A percentile compares a stretch with the other conserved stretches of the same genome.
Evolutionary conservation across 1,284 basidiomycete genomes (phyloP).

Genomic region (Puccinia coronata): DNA sequence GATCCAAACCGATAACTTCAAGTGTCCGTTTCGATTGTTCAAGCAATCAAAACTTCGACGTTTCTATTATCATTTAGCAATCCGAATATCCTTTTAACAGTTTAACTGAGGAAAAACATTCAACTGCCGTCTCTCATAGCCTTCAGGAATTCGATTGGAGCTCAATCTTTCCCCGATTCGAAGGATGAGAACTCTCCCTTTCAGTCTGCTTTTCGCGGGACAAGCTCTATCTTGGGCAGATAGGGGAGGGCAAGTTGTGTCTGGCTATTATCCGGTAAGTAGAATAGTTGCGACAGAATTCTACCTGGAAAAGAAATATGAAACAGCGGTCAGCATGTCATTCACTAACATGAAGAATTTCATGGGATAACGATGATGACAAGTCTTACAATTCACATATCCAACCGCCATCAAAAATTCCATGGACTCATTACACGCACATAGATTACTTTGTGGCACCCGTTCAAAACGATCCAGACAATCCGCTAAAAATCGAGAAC

Average conservation of each 20-base stretch:
- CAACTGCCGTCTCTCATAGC: not conserved
- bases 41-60: not conserved
- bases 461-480: conserved; percentile 4
- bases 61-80: not conserved
- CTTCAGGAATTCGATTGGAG: not conserved
- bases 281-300: not conserved
- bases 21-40: not conserved
- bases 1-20: not conserved
- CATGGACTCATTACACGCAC: conserved; percentile 47
- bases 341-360: too few species aligned
- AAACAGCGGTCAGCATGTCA: too few species aligned
- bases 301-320: not conserved
- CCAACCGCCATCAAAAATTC: conserved; percentile 42
- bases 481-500: conserved; percentile 26
- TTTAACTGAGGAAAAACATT: not conserved
- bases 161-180: not conserved
- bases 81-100: not conserved
- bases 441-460: conserved; percentile 46
- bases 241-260: conserved; percentile 25
- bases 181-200: not conserved
- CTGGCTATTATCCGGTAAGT: conserved; percentile 43
- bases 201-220: not conserved
- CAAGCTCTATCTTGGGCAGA: conserved; percentile 17
- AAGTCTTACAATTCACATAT: conserved; percentile 41
- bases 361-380: too few species aligned